These are phyloP conservation scores for Neofusicoccum ribis DNA, from an alignment of 2,329 filamentous ascomycete genomes.

Conservation along the genomic window DNA sequence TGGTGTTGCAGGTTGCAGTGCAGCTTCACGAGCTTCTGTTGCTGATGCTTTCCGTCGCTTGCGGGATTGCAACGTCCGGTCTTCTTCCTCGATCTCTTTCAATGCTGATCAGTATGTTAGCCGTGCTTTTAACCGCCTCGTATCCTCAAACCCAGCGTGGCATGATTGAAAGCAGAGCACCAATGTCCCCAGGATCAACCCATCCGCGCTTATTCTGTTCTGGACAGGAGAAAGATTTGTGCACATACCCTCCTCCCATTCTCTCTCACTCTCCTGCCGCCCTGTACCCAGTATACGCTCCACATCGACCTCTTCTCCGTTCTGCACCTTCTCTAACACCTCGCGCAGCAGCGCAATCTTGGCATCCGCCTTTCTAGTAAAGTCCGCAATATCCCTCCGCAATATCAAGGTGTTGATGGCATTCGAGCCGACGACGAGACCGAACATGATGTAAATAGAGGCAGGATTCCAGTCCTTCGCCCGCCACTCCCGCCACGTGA, in stretches of 20 bases:
- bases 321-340: slow-evolving; percentile 68
- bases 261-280: slow-evolving; percentile 69
- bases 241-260: slow-evolving; percentile 80
- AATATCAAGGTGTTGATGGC: slow-evolving; percentile 88
- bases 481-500: slow-evolving; percentile 19
- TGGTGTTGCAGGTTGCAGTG: background rate
- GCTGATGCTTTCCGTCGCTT: slow-evolving; percentile 30
- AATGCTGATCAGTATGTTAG: slow-evolving; percentile 53
- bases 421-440: slow-evolving; percentile 87
- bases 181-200: too few relatives aligned
- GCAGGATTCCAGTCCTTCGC: slow-evolving; percentile 54
- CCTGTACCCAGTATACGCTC: slow-evolving; percentile 79
- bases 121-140: background rate
- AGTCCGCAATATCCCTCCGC: slow-evolving; percentile 71
- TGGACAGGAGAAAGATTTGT: background rate
- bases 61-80: slow-evolving; percentile 52
- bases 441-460: slow-evolving; percentile 65
- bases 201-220: background rate
- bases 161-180: background rate
- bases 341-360: slow-evolving; percentile 76
- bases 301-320: slow-evolving; percentile 79
- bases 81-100: slow-evolving; percentile 66
- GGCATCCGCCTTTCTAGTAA: slow-evolving; percentile 73
- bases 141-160: background rate
- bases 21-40: background rate